Evolutionary conservation across 208 protist genomes (phyloP).

Genomic region (Leishmania amazonensis): DNA sequence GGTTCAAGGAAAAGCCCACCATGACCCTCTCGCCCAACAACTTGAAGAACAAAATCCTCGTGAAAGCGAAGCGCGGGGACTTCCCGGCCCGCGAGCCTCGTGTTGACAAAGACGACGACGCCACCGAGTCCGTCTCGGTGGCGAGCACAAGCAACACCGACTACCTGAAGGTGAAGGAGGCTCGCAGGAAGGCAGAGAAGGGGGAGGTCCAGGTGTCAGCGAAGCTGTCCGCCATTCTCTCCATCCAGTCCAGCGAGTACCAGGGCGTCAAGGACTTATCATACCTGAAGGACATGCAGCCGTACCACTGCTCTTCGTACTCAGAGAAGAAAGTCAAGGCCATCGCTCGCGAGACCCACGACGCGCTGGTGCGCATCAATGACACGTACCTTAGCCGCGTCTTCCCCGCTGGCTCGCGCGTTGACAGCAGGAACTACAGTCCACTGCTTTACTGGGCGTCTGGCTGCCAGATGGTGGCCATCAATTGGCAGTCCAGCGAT

Average conservation of each 20-base stretch:
- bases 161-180: constrained; percentile 26
- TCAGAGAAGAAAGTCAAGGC: constrained; percentile 65
- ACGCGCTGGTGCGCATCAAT: constrained; percentile 61
- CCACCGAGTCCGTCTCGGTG: constrained; percentile 21
- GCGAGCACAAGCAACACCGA: constrained; percentile 23
- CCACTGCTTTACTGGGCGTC: constrained; percentile 74
- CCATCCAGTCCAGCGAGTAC: constrained; percentile 68
- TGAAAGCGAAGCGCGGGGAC: constrained; percentile 60
- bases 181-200: constrained; percentile 25
- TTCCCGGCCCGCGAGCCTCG: constrained; percentile 24
- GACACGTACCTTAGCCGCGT: constrained; percentile 80
- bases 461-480: constrained; percentile 91
- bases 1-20: constrained; percentile 37
- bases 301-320: constrained; percentile 69
- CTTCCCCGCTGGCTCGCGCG: constrained; percentile 92
- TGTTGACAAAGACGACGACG: constrained; percentile 47
- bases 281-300: constrained; percentile 56
- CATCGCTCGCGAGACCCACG: constrained; percentile 34
- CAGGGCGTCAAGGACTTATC: constrained; percentile 58
- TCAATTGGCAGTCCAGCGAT: constrained; percentile 91
- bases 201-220: constrained; percentile 31
- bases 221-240: constrained; percentile 54
- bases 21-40: constrained; percentile 57
- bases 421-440: constrained; percentile 94
- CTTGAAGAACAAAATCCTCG: constrained; percentile 57